A percentile compares a stretch with the other conserved stretches of the same genome.
These are phyloP conservation scores for Litsea cubeba DNA, from an alignment of 164 flowering plant genomes.

Conservation along the genomic window DNA sequence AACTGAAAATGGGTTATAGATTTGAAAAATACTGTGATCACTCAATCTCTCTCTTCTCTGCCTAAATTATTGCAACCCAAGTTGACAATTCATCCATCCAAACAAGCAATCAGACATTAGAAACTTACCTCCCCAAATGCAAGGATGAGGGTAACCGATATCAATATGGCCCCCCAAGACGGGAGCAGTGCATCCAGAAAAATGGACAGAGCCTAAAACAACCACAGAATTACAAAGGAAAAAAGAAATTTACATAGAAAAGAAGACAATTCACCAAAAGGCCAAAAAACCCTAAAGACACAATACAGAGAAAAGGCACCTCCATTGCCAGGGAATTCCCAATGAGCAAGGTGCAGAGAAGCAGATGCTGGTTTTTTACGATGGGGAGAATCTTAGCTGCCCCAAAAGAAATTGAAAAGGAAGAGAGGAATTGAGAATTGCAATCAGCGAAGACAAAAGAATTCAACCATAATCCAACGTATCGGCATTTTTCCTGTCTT, in stretches of 20 bases:
- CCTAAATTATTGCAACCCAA: no score
- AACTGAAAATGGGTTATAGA: no score
- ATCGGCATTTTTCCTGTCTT: constrained; percentile 53
- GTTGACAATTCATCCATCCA: not conserved
- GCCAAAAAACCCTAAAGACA: not conserved
- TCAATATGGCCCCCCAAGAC: constrained; percentile 57
- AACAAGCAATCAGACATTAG: not conserved
- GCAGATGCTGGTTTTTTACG: constrained; percentile 50
- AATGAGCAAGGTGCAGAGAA: constrained; percentile 58
- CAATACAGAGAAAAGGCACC: constrained; percentile 17
- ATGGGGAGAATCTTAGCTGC: constrained; percentile 52
- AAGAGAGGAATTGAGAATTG: no score
- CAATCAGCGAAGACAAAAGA: no score
- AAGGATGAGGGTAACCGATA: constrained; percentile 62
- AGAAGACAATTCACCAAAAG: not conserved
- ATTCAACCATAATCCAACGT: not conserved
- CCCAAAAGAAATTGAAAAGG: not conserved
- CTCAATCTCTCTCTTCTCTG: no score
- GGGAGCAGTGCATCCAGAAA: constrained; percentile 59
- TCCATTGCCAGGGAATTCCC: constrained; percentile 57
- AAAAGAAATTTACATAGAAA: not conserved
- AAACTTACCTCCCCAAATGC: constrained; percentile 61
- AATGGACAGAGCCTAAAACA: constrained; percentile 56
- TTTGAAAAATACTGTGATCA: no score
- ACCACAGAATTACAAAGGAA: no score